Evolutionary conservation across 106 monocot genomes (phyloP).

Genomic region (Phalaenopsis aphrodite): DNA sequence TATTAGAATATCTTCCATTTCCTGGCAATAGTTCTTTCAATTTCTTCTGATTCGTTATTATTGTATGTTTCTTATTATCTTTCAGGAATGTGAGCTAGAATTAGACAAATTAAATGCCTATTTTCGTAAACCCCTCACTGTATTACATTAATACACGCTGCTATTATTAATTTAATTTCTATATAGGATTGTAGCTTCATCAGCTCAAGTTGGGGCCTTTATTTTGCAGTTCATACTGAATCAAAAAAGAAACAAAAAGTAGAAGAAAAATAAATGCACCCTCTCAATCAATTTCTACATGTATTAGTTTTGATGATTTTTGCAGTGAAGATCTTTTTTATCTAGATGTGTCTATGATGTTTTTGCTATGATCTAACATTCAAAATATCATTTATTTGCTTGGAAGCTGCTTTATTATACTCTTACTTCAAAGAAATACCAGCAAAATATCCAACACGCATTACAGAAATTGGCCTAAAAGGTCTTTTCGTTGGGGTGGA

Average conservation of each 20-base stretch:
- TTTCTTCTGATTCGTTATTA: background rate
- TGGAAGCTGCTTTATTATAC: too few species aligned
- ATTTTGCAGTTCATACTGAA: too few species aligned
- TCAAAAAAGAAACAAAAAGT: too few species aligned
- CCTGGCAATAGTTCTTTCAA: background rate
- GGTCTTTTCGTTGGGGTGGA: background rate
- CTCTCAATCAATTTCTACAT: too few species aligned
- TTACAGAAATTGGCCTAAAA: background rate
- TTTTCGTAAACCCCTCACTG: background rate
- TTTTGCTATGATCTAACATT: too few species aligned
- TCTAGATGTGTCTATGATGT: too few species aligned
- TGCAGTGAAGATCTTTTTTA: too few species aligned
- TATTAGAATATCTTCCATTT: background rate
- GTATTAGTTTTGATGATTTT: too few species aligned
- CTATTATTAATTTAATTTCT: background rate
- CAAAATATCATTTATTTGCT: too few species aligned
- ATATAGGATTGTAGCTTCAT: background rate
- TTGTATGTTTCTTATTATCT: background rate
- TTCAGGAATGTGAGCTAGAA: background rate
- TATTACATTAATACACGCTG: background rate
- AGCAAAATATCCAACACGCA: too few species aligned
- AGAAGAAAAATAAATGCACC: too few species aligned
- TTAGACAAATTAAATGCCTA: background rate
- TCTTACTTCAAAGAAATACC: too few species aligned
- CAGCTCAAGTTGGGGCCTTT: background rate